A percentile compares a stretch with the other conserved stretches of the same genome.
phyloP scores from a whole-genome alignment of 805 yeast genomes.

The Metschnikowia continentalis region DNA sequence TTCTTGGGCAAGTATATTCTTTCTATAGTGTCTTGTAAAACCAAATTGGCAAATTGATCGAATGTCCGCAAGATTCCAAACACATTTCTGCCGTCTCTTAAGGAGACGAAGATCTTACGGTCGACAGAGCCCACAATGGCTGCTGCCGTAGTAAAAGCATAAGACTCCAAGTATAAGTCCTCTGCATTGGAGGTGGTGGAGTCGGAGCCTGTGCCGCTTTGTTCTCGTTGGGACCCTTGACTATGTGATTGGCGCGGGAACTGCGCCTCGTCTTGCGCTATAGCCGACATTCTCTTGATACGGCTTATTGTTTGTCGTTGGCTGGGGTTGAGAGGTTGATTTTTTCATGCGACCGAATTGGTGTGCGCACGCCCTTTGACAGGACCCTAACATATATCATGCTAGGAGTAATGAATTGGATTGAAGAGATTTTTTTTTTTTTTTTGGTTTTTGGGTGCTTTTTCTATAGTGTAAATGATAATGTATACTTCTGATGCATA shows the following conservation, averaged over 20 bases:
- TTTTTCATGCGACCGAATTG: slow-evolving; percentile 1
- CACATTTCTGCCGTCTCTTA: slow-evolving; percentile 85
- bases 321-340: neutral
- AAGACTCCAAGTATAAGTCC: slow-evolving; percentile 69
- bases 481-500: too few species aligned
- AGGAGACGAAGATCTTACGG: slow-evolving; percentile 72
- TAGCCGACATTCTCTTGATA: slow-evolving; percentile 8
- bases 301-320: neutral
- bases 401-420: too few species aligned
- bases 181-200: slow-evolving; percentile 35
- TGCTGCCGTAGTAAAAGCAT: slow-evolving; percentile 83
- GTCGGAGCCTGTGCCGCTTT: neutral
- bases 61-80: slow-evolving; percentile 91
- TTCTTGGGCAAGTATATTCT: slow-evolving; percentile 58
- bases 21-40: slow-evolving; percentile 86
- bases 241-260: slow-evolving; percentile 2
- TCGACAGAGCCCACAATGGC: slow-evolving; percentile 87
- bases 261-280: slow-evolving; percentile 7
- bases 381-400: too few species aligned
- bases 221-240: slow-evolving; percentile 3
- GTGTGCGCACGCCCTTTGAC: slow-evolving; percentile 1
- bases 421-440: too few species aligned
- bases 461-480: too few species aligned
- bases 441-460: too few species aligned
- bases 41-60: slow-evolving; percentile 92